Evolutionary conservation across 1,139 yeast genomes (phyloP).

Genomic region (Hemisphaericaspora subhashii): DNA sequence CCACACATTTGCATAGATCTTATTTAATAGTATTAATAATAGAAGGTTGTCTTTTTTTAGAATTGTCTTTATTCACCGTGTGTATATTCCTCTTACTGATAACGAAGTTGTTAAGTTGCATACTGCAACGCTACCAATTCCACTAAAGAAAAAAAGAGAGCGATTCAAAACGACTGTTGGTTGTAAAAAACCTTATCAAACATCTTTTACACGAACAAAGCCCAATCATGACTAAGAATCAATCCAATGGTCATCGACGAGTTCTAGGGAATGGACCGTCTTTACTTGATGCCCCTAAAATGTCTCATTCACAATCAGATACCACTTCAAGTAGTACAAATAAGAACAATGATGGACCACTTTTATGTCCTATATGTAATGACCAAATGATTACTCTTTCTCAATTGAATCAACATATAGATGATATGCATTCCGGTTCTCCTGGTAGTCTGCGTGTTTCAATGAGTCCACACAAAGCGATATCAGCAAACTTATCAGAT

Average conservation of each 20-base stretch:
- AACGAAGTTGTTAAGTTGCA: no score
- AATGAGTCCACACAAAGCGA: constrained; percentile 1
- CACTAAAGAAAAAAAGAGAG: neutral
- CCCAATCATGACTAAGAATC: neutral
- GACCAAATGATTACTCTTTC: constrained; percentile 56
- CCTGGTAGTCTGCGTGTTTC: constrained; percentile 7
- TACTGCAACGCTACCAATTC: no score
- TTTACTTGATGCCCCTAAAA: neutral
- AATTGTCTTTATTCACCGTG: no score
- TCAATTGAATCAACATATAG: constrained; percentile 71
- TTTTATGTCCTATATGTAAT: constrained; percentile 68
- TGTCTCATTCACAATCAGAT: constrained; percentile 1
- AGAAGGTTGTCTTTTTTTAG: neutral
- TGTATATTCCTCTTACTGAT: no score
- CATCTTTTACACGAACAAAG: no score
- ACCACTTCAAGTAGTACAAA: neutral
- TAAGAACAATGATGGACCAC: neutral
- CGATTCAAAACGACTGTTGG: no score
- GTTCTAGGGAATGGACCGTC: neutral
- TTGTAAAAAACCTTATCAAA: neutral
- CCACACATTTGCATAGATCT: no score
- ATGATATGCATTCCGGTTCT: constrained; percentile 52
- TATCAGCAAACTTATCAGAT: constrained; percentile 4
- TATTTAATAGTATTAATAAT: neutral
- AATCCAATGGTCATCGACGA: neutral